These are phyloP conservation scores for Quercus ilex DNA, from an alignment of 306 rosid species.

Conservation along the genomic window DNA sequence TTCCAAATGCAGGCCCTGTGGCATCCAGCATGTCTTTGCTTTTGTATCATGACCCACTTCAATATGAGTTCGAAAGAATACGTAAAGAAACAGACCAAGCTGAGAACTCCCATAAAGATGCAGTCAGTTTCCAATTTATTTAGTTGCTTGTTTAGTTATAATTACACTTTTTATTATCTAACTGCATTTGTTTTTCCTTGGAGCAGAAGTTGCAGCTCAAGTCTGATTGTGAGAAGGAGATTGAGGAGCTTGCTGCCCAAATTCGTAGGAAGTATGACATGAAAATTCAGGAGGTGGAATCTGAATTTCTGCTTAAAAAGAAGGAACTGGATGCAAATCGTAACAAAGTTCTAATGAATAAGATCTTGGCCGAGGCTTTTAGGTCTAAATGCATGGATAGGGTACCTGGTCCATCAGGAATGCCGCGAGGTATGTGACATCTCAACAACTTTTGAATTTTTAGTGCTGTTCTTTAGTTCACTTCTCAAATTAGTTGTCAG, in stretches of 20 bases:
- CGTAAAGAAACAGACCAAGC: conserved; percentile 32
- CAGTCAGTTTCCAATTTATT: conserved; percentile 44
- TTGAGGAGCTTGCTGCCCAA: conserved; percentile 41
- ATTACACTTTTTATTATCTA: not conserved
- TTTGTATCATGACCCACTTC: conserved; percentile 50
- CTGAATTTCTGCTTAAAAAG: conserved; percentile 34
- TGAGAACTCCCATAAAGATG: conserved; percentile 33
- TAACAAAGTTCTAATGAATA: conserved; percentile 38
- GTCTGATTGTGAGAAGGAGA: conserved; percentile 56
- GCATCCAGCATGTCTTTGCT: conserved; percentile 24
- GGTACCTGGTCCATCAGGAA: conserved; percentile 30
- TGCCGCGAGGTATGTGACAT: conserved; percentile 55
- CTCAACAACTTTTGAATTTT: not conserved
- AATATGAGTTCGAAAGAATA: conserved; percentile 55
- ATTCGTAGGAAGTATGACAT: conserved; percentile 52
- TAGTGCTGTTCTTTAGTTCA: not conserved
- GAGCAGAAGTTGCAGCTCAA: conserved; percentile 62
- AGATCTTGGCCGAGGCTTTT: conserved; percentile 62
- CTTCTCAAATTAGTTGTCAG: not conserved
- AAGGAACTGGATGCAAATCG: conserved; percentile 38
- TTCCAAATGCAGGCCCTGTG: conserved; percentile 34
- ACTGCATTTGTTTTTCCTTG: conserved; percentile 14
- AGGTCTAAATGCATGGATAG: conserved; percentile 54
- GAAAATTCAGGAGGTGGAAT: conserved; percentile 42
- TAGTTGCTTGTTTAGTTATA: conserved; percentile 10